Percentiles rank a stretch among this genome's conserved stretches.
phyloP scores from a whole-genome alignment of 371 early-diverging fungal genomes.

The Dinochytrium kinnereticum region DNA sequence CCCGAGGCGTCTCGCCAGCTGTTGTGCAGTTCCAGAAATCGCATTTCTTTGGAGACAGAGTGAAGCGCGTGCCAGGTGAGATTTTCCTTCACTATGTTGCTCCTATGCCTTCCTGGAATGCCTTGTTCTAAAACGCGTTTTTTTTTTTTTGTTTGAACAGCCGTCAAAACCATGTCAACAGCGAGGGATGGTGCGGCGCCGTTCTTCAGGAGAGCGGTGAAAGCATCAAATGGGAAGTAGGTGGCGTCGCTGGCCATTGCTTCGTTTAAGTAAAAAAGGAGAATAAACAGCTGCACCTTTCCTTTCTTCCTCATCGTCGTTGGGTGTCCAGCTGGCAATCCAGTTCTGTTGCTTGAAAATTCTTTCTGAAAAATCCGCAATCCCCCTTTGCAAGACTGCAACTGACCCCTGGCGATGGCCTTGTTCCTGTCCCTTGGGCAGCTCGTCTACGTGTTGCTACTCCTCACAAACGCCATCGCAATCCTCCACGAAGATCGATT shows the following conservation, averaged over 20 bases:
- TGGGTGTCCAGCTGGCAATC: no score
- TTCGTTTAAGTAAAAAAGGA: no score
- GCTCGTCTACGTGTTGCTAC: slow-evolving; percentile 29
- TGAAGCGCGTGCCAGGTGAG: slow-evolving; percentile 13
- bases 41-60: slow-evolving; percentile 19
- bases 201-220: background rate
- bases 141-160: background rate
- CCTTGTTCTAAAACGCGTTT: background rate
- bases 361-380: no score
- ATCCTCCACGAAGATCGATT: slow-evolving; percentile 95
- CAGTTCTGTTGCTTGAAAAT: no score
- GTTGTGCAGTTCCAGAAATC: slow-evolving; percentile 14
- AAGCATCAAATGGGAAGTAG: background rate
- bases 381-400: no score
- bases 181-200: background rate
- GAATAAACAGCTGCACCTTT: no score
- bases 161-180: background rate
- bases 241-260: no score
- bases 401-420: background rate
- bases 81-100: background rate
- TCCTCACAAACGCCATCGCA: slow-evolving; percentile 88
- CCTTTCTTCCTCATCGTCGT: no score
- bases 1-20: background rate
- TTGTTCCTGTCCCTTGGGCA: slow-evolving; percentile 16
- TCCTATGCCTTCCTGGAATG: no score